Conservation (phyloP, 352 stramenopile species). For the Globisporangium paddicum region DNA sequence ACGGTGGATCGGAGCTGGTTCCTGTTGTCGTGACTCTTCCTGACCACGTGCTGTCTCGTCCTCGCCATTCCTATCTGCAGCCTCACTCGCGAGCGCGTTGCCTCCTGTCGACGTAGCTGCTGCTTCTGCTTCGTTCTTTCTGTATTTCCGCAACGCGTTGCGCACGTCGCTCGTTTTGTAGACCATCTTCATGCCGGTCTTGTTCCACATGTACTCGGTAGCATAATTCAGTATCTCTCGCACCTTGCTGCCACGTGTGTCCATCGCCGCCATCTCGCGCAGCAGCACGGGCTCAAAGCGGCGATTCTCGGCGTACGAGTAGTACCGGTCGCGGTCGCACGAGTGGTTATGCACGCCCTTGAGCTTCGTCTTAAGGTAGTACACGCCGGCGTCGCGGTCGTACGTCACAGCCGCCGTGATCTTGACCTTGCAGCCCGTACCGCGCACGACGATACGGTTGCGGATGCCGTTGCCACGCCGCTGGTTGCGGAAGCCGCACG, state of each 20-base stretch:
- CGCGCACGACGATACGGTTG: background rate
- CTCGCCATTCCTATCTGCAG: background rate
- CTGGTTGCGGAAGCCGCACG: background rate
- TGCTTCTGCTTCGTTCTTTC: background rate
- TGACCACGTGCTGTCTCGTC: background rate
- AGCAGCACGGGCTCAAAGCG: slow-evolving; percentile 1
- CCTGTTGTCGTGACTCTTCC: background rate
- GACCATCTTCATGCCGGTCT: background rate
- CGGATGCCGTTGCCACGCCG: slow-evolving; percentile 1
- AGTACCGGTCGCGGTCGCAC: slow-evolving; percentile 2
- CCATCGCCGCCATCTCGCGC: slow-evolving; percentile 1
- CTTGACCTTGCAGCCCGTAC: slow-evolving; percentile 1
- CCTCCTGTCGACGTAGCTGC: background rate
- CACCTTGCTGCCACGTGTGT: background rate
- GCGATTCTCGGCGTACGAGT: slow-evolving; percentile 4
- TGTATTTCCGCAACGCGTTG: background rate
- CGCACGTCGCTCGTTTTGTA: slow-evolving; percentile 3
- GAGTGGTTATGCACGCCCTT: slow-evolving; percentile 5
- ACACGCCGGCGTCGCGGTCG: background rate
- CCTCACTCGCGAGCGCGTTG: background rate
- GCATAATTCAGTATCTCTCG: background rate
- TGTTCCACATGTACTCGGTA: background rate
- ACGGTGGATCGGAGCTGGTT: background rate
- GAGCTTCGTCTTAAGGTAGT: background rate
- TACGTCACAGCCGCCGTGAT: background rate